Evolutionary conservation across 106 monocot genomes (phyloP), one percentile per base, ranked within the genome.

Genomic region (Dioscorea dumetorum): DNA sequence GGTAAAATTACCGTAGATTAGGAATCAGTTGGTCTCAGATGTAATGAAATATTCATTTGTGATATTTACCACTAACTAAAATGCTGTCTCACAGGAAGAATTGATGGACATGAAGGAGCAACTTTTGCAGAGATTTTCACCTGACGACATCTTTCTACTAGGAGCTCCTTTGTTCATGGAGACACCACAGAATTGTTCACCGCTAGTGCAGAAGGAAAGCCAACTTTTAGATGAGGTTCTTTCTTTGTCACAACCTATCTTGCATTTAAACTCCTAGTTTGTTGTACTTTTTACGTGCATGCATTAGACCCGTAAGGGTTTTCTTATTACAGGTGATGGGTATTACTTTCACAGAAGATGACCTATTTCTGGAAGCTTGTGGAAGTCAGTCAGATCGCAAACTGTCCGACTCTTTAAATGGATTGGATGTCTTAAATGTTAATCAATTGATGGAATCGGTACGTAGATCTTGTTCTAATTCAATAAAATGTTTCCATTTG

Each of bases 381-480:
- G 72, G 71, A 75, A 81, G 70, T 74, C 84, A 85, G 61, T 82
- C 76, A 33, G 89, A 85, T 62, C 63, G 66, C 34, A 84, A 73
- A 63, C 67, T 63, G 33, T 81, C 88, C n/a, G 86, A 84, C 48
- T 86, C 87, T 33, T 67, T 69, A 24, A 88, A 77, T 70, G 71
- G 80, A 48, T 49, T 64, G 52, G 84, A 90, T 60, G 76, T 97
- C 70, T 59, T 97, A 49, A 87, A 78, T 61, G 97, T 84, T 32
- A 85, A 86, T 67, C 88, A 97, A 67, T 63, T 97, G 57, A 86
- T 97, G 33, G 86, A 88, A 89, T 92, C 97, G 58, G 97, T 97
- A 86, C 54, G 85, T 70, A 8, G 3, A 32, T 33, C 20, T 35
- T 62, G 6, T 6, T 41, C 6, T 41, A 41, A 41, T 41, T 5